Base-by-base conservation (phyloP, 768 basidiomycete genomes). In the Boletus sp. region DNA sequence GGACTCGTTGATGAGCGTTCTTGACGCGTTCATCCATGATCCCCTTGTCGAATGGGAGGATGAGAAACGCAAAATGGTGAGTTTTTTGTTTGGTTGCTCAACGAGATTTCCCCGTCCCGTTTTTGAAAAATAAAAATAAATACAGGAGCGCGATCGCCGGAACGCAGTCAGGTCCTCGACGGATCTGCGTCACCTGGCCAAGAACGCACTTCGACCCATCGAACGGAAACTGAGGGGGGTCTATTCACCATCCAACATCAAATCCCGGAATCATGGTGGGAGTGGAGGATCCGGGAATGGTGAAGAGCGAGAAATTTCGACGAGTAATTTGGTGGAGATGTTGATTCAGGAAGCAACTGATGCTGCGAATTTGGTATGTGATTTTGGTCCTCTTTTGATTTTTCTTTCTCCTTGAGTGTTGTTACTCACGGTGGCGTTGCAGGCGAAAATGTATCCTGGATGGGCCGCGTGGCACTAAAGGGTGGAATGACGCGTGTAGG, bases 11-110 rank as follows among this genome's bases (percentile, higher is more conserved):
- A 93, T 94, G 88, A 95, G 86, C 67, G 92, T 98, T 0, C 80
- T 99, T 37, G 96, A 98, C 65, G 92, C 97, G 1, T 98, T 98
- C 69, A 84, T 95, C 30, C 96, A 98, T 62, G 97, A 99, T 69
- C 97, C 97, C 1, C 79, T 99, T 3, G 88, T 95, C 32, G 96
- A 98, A 70, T 98, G 94, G 92, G 88, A 92, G 56, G 87, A 92
- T 40, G 85, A 90, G 67, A 85, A 83, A 57, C 80, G 84, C 14
- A 87, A 82, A 64, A 72, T 83, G 67, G 83, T 85, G 56, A 25
- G 76, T 57, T 27, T 3, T 44, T 25, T 25, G n/a, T n/a, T n/a
- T n/a, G n/a, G n/a, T n/a, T 9, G 37, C 19, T 21, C n/a, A 3
- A 53, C 37, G 23, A n/a, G 38, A n/a, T 19, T 39, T 5, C 19